Percentiles rank a stretch among this genome's conserved stretches.
Conservation (phyloP, 2,329 filamentous ascomycete genomes). For the Fusarium keratoplasticum region DNA sequence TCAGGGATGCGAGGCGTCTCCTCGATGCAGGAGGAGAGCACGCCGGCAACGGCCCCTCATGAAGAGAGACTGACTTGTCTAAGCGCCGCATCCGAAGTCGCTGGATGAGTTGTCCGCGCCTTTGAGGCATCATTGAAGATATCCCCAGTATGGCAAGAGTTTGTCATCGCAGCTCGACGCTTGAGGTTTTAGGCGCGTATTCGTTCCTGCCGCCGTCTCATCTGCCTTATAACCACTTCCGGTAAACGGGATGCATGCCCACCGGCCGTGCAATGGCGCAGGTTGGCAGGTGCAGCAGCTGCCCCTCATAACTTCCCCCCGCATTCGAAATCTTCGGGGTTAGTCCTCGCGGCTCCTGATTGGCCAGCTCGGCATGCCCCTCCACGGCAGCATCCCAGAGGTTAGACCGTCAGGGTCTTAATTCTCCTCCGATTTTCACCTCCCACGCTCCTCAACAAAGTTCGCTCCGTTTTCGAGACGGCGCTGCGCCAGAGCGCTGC, state of each 20-base stretch:
- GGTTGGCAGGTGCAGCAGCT: slow-evolving; percentile 27
- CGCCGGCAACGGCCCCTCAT: slow-evolving; percentile 9
- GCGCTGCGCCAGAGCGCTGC: background rate
- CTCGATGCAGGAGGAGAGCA: slow-evolving; percentile 3
- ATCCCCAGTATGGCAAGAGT: background rate
- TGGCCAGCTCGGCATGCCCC: slow-evolving; percentile 21
- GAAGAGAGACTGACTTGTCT: background rate
- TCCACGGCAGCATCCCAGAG: slow-evolving; percentile 6
- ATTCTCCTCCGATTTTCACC: slow-evolving; percentile 6
- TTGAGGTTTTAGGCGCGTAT: background rate
- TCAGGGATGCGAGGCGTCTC: background rate
- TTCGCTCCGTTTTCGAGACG: background rate
- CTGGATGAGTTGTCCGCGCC: background rate
- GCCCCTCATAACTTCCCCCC: slow-evolving; percentile 38
- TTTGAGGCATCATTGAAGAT: background rate
- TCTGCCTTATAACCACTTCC: background rate
- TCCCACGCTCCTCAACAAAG: slow-evolving; percentile 36
- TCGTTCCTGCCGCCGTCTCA: background rate
- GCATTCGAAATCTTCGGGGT: slow-evolving; percentile 41
- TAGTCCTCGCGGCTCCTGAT: slow-evolving; percentile 14
- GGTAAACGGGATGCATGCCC: background rate
- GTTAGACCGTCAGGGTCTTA: slow-evolving; percentile 27
- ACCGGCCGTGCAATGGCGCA: slow-evolving; percentile 3
- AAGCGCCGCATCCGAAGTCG: slow-evolving; percentile 1
- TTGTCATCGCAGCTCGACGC: background rate